phyloP scores from a whole-genome alignment of 1,284 basidiomycete genomes.

The Clitocybe nebularis region DNA sequence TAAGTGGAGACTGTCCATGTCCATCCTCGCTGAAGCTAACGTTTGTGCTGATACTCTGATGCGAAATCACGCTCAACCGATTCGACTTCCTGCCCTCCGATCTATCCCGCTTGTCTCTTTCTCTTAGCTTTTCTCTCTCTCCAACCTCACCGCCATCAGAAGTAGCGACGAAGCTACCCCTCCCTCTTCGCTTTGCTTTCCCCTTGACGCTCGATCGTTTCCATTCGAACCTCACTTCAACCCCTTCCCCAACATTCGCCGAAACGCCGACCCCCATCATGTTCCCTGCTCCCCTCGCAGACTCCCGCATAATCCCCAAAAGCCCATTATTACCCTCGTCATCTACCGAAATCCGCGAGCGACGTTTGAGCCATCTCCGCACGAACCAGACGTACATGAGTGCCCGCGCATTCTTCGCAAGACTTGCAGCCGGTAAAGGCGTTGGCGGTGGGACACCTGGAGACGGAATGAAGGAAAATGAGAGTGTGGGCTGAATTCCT shows the following conservation, averaged over 20 bases:
- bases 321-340: conserved; percentile 19
- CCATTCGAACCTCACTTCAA: conserved; percentile 79
- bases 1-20: conserved; percentile 7
- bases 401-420: conserved; percentile 43
- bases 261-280: conserved; percentile 16
- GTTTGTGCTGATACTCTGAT: conserved; percentile 20
- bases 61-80: conserved; percentile 21
- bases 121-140: conserved; percentile 13
- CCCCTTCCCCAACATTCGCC: conserved; percentile 23
- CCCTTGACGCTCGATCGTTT: conserved; percentile 42
- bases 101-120: conserved; percentile 6
- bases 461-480: conserved; percentile 13
- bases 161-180: conserved; percentile 3
- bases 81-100: conserved; percentile 8
- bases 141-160: conserved; percentile 12
- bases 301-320: conserved; percentile 29
- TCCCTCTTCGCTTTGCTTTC: conserved; percentile 15
- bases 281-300: conserved; percentile 12
- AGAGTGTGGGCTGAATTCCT: conserved; percentile 58
- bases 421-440: conserved; percentile 31
- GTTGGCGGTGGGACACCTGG: conserved; percentile 4
- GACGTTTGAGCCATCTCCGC: conserved; percentile 72
- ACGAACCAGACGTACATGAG: conserved; percentile 81
- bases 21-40: conserved; percentile 18
- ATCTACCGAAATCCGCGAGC: conserved; percentile 4